A percentile compares a stretch with the other conserved stretches of the same genome.
Evolutionary conservation across 148 eudicot species (phyloP).

Genomic region (Rhododendron kiyosumense): DNA sequence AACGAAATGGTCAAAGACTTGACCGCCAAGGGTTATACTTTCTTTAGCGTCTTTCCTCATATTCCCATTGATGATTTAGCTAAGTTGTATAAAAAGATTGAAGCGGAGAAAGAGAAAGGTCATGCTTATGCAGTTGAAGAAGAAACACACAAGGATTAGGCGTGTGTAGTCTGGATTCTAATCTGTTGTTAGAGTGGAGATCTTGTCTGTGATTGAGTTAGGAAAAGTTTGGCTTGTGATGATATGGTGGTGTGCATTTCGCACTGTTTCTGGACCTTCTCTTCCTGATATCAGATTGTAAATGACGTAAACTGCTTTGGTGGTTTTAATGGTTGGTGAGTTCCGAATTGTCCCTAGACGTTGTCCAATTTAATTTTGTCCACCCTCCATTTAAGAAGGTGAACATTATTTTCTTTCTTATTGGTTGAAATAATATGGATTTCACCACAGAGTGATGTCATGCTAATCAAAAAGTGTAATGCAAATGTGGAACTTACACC

Average conservation of each 20-base stretch:
- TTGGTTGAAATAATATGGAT: too few species aligned
- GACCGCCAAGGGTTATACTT: constrained; percentile 33
- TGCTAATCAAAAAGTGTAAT: too few species aligned
- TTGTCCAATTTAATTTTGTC: too few species aligned
- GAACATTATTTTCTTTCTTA: too few species aligned
- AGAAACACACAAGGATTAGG: not conserved
- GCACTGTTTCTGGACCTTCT: not conserved
- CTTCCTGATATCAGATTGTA: not conserved
- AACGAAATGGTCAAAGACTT: constrained; percentile 25
- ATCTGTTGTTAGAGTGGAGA: not conserved
- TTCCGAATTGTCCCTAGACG: too few species aligned
- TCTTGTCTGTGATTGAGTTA: not conserved
- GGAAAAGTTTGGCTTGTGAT: not conserved
- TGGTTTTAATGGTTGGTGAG: too few species aligned
- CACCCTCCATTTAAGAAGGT: too few species aligned
- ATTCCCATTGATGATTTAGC: constrained; percentile 49
- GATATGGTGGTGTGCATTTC: not conserved
- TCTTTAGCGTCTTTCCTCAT: constrained; percentile 37
- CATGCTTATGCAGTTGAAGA: constrained; percentile 7
- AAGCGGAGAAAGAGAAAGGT: constrained; percentile 20
- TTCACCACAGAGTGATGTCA: too few species aligned
- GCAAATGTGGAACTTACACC: too few species aligned
- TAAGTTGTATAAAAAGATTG: constrained; percentile 46
- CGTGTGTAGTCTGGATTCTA: not conserved
- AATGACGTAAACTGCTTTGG: not conserved